These are phyloP conservation scores for Fulvia fulva DNA, from an alignment of 2,329 filamentous ascomycete species.

Conservation along the genomic window DNA sequence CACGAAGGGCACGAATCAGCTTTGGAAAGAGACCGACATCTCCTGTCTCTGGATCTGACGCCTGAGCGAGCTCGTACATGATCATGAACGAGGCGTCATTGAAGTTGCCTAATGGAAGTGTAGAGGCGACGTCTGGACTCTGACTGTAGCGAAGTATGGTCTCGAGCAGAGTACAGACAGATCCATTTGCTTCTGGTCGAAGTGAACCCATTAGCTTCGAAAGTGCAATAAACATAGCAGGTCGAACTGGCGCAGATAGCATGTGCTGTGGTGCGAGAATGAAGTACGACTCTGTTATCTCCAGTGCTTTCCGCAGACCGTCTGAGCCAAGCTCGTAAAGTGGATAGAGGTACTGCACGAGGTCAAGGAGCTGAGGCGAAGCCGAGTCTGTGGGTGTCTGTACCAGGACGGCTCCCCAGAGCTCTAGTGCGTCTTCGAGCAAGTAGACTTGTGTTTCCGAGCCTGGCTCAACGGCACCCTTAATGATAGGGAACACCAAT, in stretches of 20 bases:
- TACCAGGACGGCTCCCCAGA: slow-evolving; percentile 77
- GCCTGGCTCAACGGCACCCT: slow-evolving; percentile 70
- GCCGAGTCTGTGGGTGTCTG: slow-evolving; percentile 47
- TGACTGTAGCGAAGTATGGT: slow-evolving; percentile 42
- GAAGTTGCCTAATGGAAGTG: slow-evolving; percentile 13
- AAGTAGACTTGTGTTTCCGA: slow-evolving; percentile 75
- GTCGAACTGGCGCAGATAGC: slow-evolving; percentile 40
- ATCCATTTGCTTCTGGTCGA: slow-evolving; percentile 47
- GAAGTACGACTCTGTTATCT: slow-evolving; percentile 49
- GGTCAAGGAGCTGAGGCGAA: slow-evolving; percentile 40
- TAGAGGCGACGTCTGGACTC: slow-evolving; percentile 33
- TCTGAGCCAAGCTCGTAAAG: slow-evolving; percentile 49
- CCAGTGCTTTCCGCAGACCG: slow-evolving; percentile 45
- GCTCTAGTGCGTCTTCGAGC: slow-evolving; percentile 84
- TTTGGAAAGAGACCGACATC: slow-evolving; percentile 53
- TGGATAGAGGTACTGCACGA: slow-evolving; percentile 44
- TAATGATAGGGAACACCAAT: slow-evolving; percentile 76
- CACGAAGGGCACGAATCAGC: slow-evolving; percentile 44
- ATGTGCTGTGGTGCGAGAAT: slow-evolving; percentile 46
- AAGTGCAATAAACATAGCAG: slow-evolving; percentile 37
- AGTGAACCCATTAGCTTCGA: slow-evolving; percentile 42
- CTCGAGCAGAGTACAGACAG: slow-evolving; percentile 46
- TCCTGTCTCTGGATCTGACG: slow-evolving; percentile 14
- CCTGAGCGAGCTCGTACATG: slow-evolving; percentile 12
- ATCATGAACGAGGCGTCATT: slow-evolving; percentile 14